These are phyloP conservation scores for Scheffersomyces illinoinensis DNA, from an alignment of 1,139 yeast species.

Conservation along the genomic window DNA sequence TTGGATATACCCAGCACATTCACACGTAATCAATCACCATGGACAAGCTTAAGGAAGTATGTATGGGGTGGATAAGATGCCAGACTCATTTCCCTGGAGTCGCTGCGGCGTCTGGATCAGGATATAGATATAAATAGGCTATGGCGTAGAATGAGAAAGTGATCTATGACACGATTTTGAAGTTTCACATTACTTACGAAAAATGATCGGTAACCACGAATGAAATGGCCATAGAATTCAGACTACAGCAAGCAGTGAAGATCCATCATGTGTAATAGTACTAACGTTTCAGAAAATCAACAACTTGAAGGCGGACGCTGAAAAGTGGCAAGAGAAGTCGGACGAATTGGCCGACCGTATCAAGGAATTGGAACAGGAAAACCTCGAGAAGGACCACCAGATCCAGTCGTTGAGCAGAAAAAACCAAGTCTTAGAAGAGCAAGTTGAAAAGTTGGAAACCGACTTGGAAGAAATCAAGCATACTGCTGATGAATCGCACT, in stretches of 20 bases:
- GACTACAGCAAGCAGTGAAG: not conserved
- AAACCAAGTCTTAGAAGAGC: constrained; percentile 86
- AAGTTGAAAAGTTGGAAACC: constrained; percentile 84
- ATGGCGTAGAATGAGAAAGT: not conserved
- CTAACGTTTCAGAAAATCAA: constrained; percentile 67
- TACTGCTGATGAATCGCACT: constrained; percentile 90
- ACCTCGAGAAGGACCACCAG: constrained; percentile 90
- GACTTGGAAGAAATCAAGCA: constrained; percentile 81
- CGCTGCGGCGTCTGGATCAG: constrained; percentile 1
- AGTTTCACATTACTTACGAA: not conserved
- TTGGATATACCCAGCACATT: not conserved
- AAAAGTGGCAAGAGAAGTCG: constrained; percentile 94
- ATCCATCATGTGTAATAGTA: constrained; percentile 3
- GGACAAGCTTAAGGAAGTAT: constrained; percentile 56
- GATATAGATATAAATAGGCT: not conserved
- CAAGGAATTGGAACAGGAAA: constrained; percentile 90
- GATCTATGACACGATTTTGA: not conserved
- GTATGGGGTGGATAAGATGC: constrained; percentile 18
- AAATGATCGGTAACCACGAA: too few species aligned
- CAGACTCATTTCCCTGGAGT: not conserved
- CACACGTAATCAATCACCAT: constrained; percentile 17
- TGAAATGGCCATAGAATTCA: not conserved
- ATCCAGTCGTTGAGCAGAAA: constrained; percentile 91
- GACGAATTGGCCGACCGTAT: constrained; percentile 81
- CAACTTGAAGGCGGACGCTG: constrained; percentile 91